phyloP scores from a whole-genome alignment of 1,139 yeast genomes.

The Saccharomyces hybrid region DNA sequence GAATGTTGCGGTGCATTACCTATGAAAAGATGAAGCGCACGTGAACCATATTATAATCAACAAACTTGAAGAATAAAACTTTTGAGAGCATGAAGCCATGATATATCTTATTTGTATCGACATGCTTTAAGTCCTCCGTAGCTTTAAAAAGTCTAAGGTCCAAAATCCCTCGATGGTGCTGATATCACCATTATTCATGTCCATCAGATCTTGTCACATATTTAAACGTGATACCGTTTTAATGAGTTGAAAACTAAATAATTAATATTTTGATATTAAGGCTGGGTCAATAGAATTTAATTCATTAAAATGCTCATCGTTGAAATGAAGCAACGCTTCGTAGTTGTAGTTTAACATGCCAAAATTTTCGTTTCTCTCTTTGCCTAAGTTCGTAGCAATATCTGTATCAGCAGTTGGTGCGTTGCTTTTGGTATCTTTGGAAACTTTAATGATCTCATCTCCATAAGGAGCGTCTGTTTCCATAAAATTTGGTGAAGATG shows the following conservation, averaged over 20 bases:
- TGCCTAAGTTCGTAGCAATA: neutral
- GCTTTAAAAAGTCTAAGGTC: neutral
- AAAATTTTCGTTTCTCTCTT: neutral
- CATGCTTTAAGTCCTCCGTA: neutral
- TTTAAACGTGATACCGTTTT: neutral
- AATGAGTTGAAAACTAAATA: neutral
- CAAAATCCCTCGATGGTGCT: neutral
- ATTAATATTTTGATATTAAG: neutral
- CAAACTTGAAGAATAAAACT: neutral
- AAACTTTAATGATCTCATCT: neutral
- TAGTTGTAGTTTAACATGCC: neutral
- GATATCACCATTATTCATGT: neutral
- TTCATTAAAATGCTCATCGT: neutral
- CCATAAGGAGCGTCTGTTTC: neutral
- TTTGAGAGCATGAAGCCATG: neutral
- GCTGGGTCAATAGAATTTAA: neutral
- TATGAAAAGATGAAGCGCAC: neutral
- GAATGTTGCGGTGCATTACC: neutral
- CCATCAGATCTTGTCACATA: neutral
- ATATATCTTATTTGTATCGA: neutral
- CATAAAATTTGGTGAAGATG: neutral
- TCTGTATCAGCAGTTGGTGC: neutral
- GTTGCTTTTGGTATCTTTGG: neutral
- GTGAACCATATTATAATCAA: neutral
- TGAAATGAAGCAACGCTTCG: neutral